Evolutionary conservation across 2,329 filamentous ascomycete genomes (phyloP).

Genomic region (Chrysoporthe cubensis): DNA sequence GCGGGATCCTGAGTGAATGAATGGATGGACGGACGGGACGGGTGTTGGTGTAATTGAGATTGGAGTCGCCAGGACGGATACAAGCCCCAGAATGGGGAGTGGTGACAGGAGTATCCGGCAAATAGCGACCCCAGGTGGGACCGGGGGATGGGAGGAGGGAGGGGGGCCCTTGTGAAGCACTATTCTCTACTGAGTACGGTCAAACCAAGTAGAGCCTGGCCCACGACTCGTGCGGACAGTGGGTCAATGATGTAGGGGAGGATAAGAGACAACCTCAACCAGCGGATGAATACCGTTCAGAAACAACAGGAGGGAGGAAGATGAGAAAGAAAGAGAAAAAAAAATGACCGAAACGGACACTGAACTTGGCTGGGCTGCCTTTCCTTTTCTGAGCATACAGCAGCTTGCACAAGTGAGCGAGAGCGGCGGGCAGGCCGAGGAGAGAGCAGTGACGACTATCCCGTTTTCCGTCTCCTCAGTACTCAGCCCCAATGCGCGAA

Average conservation of each 20-base stretch:
- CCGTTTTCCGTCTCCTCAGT: neutral
- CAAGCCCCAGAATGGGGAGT: neutral
- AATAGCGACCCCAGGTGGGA: constrained; percentile 4
- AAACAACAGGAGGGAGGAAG: neutral
- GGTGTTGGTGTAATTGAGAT: constrained; percentile 11
- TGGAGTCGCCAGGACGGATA: neutral
- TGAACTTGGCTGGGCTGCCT: neutral
- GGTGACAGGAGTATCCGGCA: constrained; percentile 3
- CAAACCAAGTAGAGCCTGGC: neutral
- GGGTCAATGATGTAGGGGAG: neutral
- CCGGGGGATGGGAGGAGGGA: neutral
- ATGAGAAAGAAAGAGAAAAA: neutral
- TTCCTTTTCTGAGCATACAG: neutral
- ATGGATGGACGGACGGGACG: neutral
- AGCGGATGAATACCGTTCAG: too few species aligned
- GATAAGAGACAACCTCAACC: neutral
- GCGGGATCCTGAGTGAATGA: neutral
- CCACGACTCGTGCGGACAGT: neutral
- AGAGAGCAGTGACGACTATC: neutral
- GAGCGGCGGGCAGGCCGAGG: neutral
- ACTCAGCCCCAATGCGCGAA: too few species aligned
- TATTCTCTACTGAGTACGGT: too few species aligned
- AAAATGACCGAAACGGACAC: neutral
- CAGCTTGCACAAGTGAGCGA: neutral
- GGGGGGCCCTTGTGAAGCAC: neutral